Evolutionary conservation across 345 rosid species (phyloP).

Genomic region (Syzygium grande): DNA sequence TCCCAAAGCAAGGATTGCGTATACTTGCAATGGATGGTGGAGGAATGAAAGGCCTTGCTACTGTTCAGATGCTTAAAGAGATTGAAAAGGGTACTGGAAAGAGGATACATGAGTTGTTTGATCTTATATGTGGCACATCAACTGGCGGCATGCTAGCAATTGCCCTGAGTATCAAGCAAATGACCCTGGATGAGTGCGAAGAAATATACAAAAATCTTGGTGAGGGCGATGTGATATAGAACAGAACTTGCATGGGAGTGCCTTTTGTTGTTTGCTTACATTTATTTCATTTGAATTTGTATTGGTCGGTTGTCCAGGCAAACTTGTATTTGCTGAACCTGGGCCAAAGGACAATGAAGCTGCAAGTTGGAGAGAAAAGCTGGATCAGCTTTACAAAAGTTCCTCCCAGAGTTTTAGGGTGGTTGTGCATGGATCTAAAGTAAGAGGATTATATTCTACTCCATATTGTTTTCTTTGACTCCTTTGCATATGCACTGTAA

Average conservation of each 20-base stretch:
- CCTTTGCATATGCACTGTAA: neutral
- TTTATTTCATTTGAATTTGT: neutral
- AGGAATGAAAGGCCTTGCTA: conserved; percentile 99
- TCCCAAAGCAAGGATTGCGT: conserved; percentile 88
- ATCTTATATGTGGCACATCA: conserved; percentile 97
- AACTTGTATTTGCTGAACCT: conserved; percentile 97
- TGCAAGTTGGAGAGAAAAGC: conserved; percentile 97
- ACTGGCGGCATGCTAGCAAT: conserved; percentile 99
- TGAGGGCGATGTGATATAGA: conserved; percentile 16
- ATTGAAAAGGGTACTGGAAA: conserved; percentile 97
- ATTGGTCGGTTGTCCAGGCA: conserved; percentile 41
- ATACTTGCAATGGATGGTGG: conserved; percentile 99
- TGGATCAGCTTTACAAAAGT: conserved; percentile 96
- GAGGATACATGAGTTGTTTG: conserved; percentile 91
- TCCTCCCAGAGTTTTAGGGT: conserved; percentile 98
- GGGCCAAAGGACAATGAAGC: conserved; percentile 94
- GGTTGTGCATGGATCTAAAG: conserved; percentile 99
- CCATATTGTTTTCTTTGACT: neutral
- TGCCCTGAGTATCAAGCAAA: conserved; percentile 91
- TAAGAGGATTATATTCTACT: conserved; percentile 14
- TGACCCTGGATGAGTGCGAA: conserved; percentile 84
- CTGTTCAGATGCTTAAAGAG: conserved; percentile 95
- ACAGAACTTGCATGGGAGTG: neutral
- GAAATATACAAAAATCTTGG: conserved; percentile 99
- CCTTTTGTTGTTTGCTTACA: neutral